Base-by-base conservation (phyloP, 805 yeast genomes). In the Maudiozyma saulgeensis region DNA sequence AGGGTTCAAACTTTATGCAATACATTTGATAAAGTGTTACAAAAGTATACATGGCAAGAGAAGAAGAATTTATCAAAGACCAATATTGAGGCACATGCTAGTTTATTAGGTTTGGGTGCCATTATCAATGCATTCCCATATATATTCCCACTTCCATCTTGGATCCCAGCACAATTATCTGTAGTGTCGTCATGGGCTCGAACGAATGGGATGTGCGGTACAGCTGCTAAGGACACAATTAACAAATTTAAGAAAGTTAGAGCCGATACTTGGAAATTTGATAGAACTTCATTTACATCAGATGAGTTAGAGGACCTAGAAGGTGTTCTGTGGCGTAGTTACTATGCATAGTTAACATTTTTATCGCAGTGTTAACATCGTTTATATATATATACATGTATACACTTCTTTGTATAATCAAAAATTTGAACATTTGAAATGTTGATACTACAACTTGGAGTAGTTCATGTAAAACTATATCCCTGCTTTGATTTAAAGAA, bases 261-360 rank as follows among this genome's bases (percentile, higher is more conserved):
- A 55, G 95, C 90, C 51, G 99, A 91, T 59, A 88, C 97, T 0
- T 91, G 99, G 99, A 95, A 87, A 59, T 78, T 88, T 51, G 99
- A 91, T 63, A 77, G 84, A 52, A 74, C 74, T 55, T 79, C 77
- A 13, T 93, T 91, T 64, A 79, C 81, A 8, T 79, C 76, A 45
- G 87, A 83, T 4, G 95, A 91, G 66, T 71, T 89, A 46, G 93
- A 88, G 61, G 96, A 88, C 62, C 69, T 91, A 43, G 99, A 91
- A 64, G 99, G 99, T 41, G 96, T 91, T 4, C 68, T 90, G 26
- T 84, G 96, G 86, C 84, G 86, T 64, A 87, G 95, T 62, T 91
- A 93, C 62, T 90, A 88, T 66, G 88, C 91, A 8, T 88, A 70
- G 26, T 3, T n/a, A 37, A 11, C 32, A 28, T 9, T 28, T 28